phyloP scores from a whole-genome alignment of 768 basidiomycete species.

The Boletus edulis region DNA sequence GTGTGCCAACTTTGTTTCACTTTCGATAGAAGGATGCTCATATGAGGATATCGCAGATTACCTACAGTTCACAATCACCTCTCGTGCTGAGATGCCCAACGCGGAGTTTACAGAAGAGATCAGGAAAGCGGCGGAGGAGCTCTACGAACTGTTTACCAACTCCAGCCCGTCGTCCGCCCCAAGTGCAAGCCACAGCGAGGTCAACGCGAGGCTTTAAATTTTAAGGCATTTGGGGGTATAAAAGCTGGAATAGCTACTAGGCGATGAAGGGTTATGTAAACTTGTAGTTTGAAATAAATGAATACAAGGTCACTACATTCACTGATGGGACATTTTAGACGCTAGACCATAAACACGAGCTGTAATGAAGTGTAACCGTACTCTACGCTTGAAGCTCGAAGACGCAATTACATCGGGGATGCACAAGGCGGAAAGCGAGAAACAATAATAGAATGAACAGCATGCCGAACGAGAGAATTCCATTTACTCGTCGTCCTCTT shows the following conservation, averaged over 20 bases:
- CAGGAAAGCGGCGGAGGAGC: slow-evolving; percentile 57
- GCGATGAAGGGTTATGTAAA: no score
- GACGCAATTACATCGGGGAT: slow-evolving; percentile 10
- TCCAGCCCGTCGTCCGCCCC: neutral
- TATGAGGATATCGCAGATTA: slow-evolving; percentile 45
- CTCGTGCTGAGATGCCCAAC: slow-evolving; percentile 82
- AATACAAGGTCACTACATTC: no score
- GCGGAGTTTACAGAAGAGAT: slow-evolving; percentile 71
- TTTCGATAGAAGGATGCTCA: slow-evolving; percentile 1
- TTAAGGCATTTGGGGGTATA: no score
- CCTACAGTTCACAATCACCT: slow-evolving; percentile 86
- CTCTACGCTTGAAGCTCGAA: neutral
- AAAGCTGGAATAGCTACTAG: neutral
- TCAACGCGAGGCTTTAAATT: slow-evolving; percentile 20
- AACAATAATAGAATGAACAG: slow-evolving; percentile 9
- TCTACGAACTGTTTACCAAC: slow-evolving; percentile 55
- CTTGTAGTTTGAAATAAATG: neutral
- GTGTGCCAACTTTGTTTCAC: slow-evolving; percentile 36
- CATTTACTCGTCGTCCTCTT: slow-evolving; percentile 30
- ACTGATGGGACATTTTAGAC: no score
- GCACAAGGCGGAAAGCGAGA: neutral
- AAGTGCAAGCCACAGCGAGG: neutral
- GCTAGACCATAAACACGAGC: neutral
- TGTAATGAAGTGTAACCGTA: slow-evolving; percentile 3
- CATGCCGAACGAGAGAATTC: neutral